Conservation (phyloP, 306 rosid species). For the Delonix regia region DNA sequence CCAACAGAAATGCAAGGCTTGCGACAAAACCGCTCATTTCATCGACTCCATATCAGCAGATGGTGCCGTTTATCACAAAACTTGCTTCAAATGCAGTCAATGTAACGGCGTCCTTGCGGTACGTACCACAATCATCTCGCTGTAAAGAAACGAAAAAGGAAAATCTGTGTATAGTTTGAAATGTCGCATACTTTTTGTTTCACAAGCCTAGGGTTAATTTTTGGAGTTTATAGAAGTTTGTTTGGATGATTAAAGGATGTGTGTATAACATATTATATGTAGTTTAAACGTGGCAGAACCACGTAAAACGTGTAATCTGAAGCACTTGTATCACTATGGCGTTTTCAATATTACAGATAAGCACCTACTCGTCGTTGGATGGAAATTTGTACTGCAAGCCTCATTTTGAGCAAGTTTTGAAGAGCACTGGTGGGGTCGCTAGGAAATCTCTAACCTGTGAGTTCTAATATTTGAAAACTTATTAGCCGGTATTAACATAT, state of each 20-base stretch:
- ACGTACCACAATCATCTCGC: not conserved
- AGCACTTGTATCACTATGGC: not conserved
- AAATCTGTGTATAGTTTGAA: too few species aligned
- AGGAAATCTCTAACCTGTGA: conserved; percentile 55
- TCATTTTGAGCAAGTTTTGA: conserved; percentile 74
- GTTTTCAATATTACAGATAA: not conserved
- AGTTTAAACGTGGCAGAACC: too few species aligned
- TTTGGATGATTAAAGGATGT: too few species aligned
- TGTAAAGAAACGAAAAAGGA: too few species aligned
- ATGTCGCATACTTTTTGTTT: too few species aligned
- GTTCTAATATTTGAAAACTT: too few species aligned
- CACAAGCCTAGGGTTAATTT: too few species aligned
- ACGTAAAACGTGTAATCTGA: too few species aligned
- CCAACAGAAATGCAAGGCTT: conserved; percentile 78
- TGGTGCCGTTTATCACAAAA: conserved; percentile 58
- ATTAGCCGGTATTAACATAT: too few species aligned
- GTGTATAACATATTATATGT: too few species aligned
- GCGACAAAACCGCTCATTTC: conserved; percentile 73
- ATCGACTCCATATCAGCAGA: conserved; percentile 64
- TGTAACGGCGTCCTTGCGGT: conserved; percentile 74
- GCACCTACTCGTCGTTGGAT: conserved; percentile 51
- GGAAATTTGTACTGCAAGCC: conserved; percentile 74
- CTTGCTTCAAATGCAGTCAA: conserved; percentile 75
- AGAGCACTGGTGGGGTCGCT: conserved; percentile 46
- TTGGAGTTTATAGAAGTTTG: too few species aligned